Evolutionary conservation across 352 stramenopile species (phyloP).

Genomic region (Globisporangium solare): DNA sequence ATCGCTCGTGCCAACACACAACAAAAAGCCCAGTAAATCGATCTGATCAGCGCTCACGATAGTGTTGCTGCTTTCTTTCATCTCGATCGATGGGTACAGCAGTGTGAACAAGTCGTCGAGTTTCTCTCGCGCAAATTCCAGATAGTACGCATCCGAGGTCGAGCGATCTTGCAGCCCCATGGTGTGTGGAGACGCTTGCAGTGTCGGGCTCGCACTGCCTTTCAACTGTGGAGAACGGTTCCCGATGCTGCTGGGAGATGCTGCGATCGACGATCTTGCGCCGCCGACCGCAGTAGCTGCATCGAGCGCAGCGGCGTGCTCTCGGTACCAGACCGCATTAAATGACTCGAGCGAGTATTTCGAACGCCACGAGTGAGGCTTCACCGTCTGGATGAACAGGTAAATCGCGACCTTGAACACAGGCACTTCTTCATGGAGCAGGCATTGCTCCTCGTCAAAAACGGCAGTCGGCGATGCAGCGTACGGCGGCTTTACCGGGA

Average conservation of each 20-base stretch:
- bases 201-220: conserved; percentile 52
- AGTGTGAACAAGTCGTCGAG: conserved; percentile 70
- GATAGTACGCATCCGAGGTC: conserved; percentile 73
- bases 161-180: conserved; percentile 77
- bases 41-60: conserved; percentile 60
- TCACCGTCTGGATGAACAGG: conserved; percentile 77
- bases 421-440: conserved; percentile 44
- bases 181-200: conserved; percentile 65
- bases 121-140: conserved; percentile 77
- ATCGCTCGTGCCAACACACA: conserved; percentile 52
- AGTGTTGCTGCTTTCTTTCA: conserved; percentile 45
- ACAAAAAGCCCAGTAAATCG: conserved; percentile 68
- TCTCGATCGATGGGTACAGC: conserved; percentile 51
- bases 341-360: conserved; percentile 77
- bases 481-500: conserved; percentile 31
- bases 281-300: conserved; percentile 29
- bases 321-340: conserved; percentile 77
- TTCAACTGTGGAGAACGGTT: conserved; percentile 47
- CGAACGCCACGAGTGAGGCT: conserved; percentile 63
- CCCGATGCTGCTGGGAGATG: conserved; percentile 11
- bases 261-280: conserved; percentile 11
- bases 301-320: conserved; percentile 49
- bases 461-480: conserved; percentile 14
- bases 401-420: conserved; percentile 79
- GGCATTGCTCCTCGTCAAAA: conserved; percentile 54